A percentile compares a stretch with the other conserved stretches of the same genome.
phyloP scores from a whole-genome alignment of 2,329 filamentous ascomycete genomes.

The Ascosphaera aggregata region DNA sequence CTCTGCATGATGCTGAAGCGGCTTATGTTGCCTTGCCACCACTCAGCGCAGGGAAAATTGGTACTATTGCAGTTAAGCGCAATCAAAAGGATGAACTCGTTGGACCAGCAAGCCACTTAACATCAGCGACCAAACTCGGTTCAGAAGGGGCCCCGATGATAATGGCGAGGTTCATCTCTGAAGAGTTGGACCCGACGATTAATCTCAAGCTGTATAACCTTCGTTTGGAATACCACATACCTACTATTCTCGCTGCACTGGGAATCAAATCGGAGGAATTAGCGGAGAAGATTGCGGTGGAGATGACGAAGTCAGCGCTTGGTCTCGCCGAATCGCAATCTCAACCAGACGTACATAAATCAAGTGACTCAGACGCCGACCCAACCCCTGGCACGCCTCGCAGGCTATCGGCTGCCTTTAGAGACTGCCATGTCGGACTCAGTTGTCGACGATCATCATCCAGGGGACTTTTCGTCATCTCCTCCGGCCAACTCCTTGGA shows the following conservation, averaged over 20 bases:
- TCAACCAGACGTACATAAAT: not conserved
- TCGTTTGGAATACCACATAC: constrained; percentile 70
- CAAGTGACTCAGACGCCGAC: not conserved
- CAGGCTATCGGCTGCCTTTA: constrained; percentile 36
- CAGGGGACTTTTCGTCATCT: constrained; percentile 57
- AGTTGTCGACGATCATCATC: constrained; percentile 56
- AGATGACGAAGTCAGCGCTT: constrained; percentile 57
- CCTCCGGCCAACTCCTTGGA: constrained; percentile 32
- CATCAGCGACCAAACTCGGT: constrained; percentile 10
- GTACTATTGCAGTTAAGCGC: constrained; percentile 35
- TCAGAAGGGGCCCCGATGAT: constrained; percentile 33
- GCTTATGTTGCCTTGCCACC: constrained; percentile 71
- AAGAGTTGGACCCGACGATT: constrained; percentile 79
- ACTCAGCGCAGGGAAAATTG: constrained; percentile 54
- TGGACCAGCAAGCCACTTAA: constrained; percentile 29
- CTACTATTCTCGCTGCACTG: constrained; percentile 58
- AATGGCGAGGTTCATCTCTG: constrained; percentile 75
- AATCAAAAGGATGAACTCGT: constrained; percentile 51
- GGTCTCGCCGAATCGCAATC: constrained; percentile 36
- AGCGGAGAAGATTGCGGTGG: constrained; percentile 48
- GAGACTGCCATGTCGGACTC: constrained; percentile 61
- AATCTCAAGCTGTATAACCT: constrained; percentile 73
- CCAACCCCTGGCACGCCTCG: constrained; percentile 16
- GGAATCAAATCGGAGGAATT: constrained; percentile 43
- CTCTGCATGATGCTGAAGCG: constrained; percentile 40